Base-by-base conservation (phyloP, 2,329 filamentous ascomycete species). In the Aspergillus ruber region DNA sequence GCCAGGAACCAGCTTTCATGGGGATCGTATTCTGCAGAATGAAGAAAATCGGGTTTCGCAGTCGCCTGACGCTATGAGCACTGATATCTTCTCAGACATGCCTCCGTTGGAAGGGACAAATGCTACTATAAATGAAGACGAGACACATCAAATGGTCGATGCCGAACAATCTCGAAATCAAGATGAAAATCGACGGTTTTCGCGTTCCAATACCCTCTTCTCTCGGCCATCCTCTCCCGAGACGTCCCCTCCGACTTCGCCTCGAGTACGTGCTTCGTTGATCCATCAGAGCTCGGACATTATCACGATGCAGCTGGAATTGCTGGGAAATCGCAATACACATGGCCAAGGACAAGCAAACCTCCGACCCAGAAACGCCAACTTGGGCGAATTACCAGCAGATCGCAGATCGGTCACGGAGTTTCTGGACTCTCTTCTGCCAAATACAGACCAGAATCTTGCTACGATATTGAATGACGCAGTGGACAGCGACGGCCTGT, bases 231-330 rank as follows among this genome's bases (percentile, higher is more conserved):
- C 67, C 17, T 71, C 68, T 35, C 65, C 69, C 6, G 63, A 62
- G 38, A 65, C 67, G n/a, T 71, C 68, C 8, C 67, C 68, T 13
- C 67, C 65, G 23, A 62, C 62, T 6, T 73, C 70, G 4, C 70
- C 70, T 42, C 68, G 62, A 5, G 67, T 73, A 17, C 59, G 70
- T 42, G 69, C 70, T 23, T 72, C 69, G 1, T 55, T 73, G 20
- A 66, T 72, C 15, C 69, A 71, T 49, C 68, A 70, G 41, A 68
- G 68, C 45, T 66, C 70, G 1, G 69, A 71, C 48, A 60, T 70
- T 2, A 70, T 72, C 42, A 72, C 70, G 3, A 72, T 72, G 69
- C 68, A 73, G 43, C 51, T 73, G 35, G 69, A 72, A 44, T 53
- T 73, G 7, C 47, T 71, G 41, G 63, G 63, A 7, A 65, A 63